phyloP scores from a whole-genome alignment of 768 basidiomycete genomes.

The Termitomyces sp. region DNA sequence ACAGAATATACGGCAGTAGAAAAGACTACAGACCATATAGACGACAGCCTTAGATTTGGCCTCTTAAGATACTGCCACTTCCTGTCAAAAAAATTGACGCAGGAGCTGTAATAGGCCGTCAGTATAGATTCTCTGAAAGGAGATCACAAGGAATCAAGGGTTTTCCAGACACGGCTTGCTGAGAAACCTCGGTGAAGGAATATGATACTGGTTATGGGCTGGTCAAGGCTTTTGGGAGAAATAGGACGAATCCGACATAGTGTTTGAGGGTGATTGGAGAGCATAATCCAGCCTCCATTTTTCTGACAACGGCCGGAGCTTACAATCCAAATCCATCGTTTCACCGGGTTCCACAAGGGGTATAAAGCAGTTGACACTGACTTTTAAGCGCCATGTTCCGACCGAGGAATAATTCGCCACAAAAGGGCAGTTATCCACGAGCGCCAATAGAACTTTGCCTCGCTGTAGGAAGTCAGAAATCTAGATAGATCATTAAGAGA shows the following conservation, averaged over 20 bases:
- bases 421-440: background rate
- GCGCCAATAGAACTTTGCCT: conserved; percentile 31
- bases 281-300: too few species aligned
- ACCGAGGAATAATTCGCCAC: conserved; percentile 23
- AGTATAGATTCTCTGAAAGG: conserved; percentile 47
- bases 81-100: conserved; percentile 37
- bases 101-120: conserved; percentile 48
- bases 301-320: conserved; percentile 34
- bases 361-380: conserved; percentile 34
- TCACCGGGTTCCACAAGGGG: conserved; percentile 30
- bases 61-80: conserved; percentile 35
- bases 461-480: conserved; percentile 40
- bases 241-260: conserved; percentile 28
- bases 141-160: conserved; percentile 41
- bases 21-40: conserved; percentile 54
- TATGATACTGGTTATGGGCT: conserved; percentile 35
- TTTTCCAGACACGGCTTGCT: conserved; percentile 48
- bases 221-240: conserved; percentile 4
- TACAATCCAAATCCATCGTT: conserved; percentile 40
- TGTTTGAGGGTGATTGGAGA: conserved; percentile 37
- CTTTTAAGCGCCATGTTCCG: conserved; percentile 43
- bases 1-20: conserved; percentile 39
- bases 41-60: conserved; percentile 41
- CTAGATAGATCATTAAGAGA: conserved; percentile 35
- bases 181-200: conserved; percentile 56